Evolutionary conservation across 371 early-diverging fungal genomes (phyloP).

Genomic region (Haplosporangium sp.): DNA sequence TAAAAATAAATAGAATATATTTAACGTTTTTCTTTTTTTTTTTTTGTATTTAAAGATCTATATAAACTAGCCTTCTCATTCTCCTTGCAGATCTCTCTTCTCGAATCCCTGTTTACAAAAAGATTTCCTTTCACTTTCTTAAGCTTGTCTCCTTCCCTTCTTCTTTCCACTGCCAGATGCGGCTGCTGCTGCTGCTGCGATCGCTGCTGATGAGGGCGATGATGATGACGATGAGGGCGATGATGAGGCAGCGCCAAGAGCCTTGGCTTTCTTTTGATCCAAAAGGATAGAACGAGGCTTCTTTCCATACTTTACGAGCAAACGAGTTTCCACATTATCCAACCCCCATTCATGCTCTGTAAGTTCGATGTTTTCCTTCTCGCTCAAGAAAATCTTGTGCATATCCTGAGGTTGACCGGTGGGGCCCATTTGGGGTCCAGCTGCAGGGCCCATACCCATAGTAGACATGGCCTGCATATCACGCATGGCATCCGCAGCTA

Average conservation of each 20-base stretch:
- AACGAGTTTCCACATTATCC: slow-evolving; percentile 84
- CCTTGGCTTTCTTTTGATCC: slow-evolving; percentile 37
- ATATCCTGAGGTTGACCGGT: slow-evolving; percentile 83
- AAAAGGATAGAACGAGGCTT: slow-evolving; percentile 37
- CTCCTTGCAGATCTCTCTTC: background rate
- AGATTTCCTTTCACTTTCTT: background rate
- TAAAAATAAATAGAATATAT: background rate
- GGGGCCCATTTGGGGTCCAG: slow-evolving; percentile 59
- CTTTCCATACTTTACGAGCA: slow-evolving; percentile 85
- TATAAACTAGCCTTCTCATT: background rate
- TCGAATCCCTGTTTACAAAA: background rate
- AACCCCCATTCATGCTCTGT: slow-evolving; percentile 86
- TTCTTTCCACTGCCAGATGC: slow-evolving; percentile 24
- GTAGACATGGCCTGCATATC: slow-evolving; percentile 92
- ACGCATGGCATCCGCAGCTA: slow-evolving; percentile 88
- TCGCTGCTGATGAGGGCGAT: slow-evolving; percentile 13
- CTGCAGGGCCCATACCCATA: slow-evolving; percentile 76
- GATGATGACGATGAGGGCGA: slow-evolving; percentile 7
- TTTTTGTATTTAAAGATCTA: slow-evolving; percentile 3
- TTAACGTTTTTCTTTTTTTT: background rate
- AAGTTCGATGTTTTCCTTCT: slow-evolving; percentile 90
- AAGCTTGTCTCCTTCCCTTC: slow-evolving; percentile 45
- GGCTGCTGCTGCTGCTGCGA: slow-evolving; percentile 13
- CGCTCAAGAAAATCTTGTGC: slow-evolving; percentile 86
- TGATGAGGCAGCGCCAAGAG: background rate